A percentile compares a stretch with the other conserved stretches of the same genome.
Evolutionary conservation across 2,329 filamentous ascomycete species (phyloP).

Genomic region (Zarea fungicola): DNA sequence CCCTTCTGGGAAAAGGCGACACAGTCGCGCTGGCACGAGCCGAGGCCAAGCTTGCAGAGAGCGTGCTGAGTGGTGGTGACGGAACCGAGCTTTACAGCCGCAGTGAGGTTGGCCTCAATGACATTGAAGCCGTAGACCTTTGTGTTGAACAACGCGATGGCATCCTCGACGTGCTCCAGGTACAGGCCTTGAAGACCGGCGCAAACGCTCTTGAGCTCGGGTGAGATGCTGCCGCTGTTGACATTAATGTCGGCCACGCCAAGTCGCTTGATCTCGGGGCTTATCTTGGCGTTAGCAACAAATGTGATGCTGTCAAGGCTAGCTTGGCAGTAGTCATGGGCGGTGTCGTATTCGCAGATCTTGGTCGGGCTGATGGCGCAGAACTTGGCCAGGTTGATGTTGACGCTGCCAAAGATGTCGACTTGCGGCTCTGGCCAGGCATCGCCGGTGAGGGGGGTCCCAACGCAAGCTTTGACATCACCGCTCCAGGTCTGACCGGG

Average conservation of each 20-base stretch:
- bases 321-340: constrained; percentile 33
- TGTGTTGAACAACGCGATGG: constrained; percentile 34
- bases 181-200: constrained; percentile 30
- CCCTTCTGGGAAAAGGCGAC: constrained; percentile 33
- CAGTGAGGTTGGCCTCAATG: constrained; percentile 4
- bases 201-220: constrained; percentile 26
- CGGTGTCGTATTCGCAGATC: constrained; percentile 29
- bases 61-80: constrained; percentile 20
- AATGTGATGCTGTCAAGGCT: constrained; percentile 29
- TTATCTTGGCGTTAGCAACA: constrained; percentile 24
- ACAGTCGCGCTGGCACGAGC: constrained; percentile 32
- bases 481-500: constrained; percentile 36
- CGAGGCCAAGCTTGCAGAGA: constrained; percentile 27
- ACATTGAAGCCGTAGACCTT: constrained; percentile 24
- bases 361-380: constrained; percentile 31
- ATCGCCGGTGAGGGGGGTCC: constrained; percentile 21
- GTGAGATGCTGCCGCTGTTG: constrained; percentile 22
- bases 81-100: constrained; percentile 21
- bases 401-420: constrained; percentile 21
- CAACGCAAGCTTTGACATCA: constrained; percentile 22
- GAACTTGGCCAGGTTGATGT: constrained; percentile 26
- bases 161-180: constrained; percentile 25
- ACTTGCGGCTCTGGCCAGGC: constrained; percentile 29
- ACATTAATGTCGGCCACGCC: constrained; percentile 19
- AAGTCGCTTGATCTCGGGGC: constrained; percentile 23